These are phyloP conservation scores for Phytopythium mirpurense DNA, from an alignment of 352 stramenopile species.

Conservation along the genomic window DNA sequence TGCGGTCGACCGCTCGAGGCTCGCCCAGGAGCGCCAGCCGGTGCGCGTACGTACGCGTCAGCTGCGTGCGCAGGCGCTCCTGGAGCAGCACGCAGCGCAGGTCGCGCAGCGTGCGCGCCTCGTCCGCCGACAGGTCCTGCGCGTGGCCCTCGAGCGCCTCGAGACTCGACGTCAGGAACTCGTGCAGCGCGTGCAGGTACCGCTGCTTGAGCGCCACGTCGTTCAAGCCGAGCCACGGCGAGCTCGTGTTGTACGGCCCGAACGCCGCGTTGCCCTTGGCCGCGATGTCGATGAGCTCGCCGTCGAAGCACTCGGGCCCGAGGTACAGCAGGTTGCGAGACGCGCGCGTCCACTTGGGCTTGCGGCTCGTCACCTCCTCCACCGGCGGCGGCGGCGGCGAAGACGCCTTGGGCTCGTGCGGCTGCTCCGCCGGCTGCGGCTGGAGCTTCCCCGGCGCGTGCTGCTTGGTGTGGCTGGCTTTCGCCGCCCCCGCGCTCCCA, in stretches of 20 bases:
- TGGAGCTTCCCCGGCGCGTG: no score
- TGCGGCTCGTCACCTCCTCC: constrained; percentile 29
- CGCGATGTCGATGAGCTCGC: constrained; percentile 58
- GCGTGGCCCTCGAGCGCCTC: constrained; percentile 49
- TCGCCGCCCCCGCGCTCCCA: not conserved
- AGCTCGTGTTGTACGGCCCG: constrained; percentile 52
- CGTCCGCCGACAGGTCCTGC: constrained; percentile 24
- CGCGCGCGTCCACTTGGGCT: constrained; percentile 61
- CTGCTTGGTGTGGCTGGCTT: not conserved
- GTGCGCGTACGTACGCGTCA: constrained; percentile 58
- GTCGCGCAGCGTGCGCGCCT: constrained; percentile 49
- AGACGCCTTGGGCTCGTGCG: not conserved
- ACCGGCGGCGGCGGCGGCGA: constrained; percentile 7
- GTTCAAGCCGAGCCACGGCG: constrained; percentile 57
- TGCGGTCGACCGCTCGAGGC: constrained; percentile 56
- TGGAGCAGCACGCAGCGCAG: constrained; percentile 70
- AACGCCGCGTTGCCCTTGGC: constrained; percentile 45
- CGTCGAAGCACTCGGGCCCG: constrained; percentile 59
- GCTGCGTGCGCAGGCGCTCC: constrained; percentile 58
- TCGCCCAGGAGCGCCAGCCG: constrained; percentile 62
- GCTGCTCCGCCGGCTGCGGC: not conserved
- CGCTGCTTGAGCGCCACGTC: constrained; percentile 69
- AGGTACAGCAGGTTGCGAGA: constrained; percentile 49
- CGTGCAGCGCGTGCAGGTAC: constrained; percentile 67
- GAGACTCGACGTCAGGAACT: constrained; percentile 60